Base-by-base conservation (phyloP, 305 asterid genomes). In the Nicotiana rustica region DNA sequence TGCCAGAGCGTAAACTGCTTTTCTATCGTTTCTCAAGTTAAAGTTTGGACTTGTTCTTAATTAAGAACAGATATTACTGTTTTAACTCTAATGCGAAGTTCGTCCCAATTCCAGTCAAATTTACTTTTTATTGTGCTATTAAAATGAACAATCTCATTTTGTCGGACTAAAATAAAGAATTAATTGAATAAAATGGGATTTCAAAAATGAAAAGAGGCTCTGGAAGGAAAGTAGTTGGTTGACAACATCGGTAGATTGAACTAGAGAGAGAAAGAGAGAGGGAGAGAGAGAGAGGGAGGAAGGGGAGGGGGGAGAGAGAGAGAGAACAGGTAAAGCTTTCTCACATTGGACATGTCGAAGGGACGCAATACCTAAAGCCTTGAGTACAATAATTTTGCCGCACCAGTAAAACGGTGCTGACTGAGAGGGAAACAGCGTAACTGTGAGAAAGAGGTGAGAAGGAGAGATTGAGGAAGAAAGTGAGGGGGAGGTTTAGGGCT, bases 361-460 rank as follows among this genome's bases (percentile, higher is more conserved):
- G 44, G 44, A 38, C 44, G 56, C 56, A 9, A 25, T 75, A 49
- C 44, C 79, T 75, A 25, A 49, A 75, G 44, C 56, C 56, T 8
- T 49, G 56, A 52, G 17, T 52, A 52, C 15, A 52, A 52, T 41
- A 12, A 10, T 52, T 52, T 52, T 52, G 57, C 17, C 10, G 57
- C 57, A 52, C 64, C 31, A 13, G 66, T 8, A 76, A 29, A 31
- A 17, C 25, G 56, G 3, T 15, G 31, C 66, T 55, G 17, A 52
- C 17, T 41, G 66, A 76, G 80, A 52, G 64, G 80, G 44, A 75
- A 68, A 55, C n/a, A 29, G 29, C 14, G 79, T 6, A 75, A 14
- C 25, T 75, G 55, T 10, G 44, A 75, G 38, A 75, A 75, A 52
- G 79, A 76, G 66, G 66, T 8, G 65, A 76, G 65, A 6, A 5